Percentiles rank a stretch among this genome's conserved stretches.
Evolutionary conservation across 352 stramenopile genomes (phyloP).

Genomic region (Globisporangium splendens): DNA sequence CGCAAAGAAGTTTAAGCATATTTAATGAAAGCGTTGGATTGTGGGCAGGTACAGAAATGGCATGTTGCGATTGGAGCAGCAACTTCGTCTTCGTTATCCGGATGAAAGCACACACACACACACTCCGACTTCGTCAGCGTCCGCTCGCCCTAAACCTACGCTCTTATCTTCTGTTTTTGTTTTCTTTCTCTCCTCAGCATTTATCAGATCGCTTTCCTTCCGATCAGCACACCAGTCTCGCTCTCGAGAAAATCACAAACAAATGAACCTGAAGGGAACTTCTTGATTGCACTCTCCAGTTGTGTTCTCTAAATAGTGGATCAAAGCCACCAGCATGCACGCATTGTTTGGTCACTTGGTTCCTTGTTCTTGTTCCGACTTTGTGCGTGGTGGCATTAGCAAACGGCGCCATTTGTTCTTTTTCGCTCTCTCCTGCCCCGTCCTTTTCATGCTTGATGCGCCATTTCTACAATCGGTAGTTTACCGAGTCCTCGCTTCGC

Average conservation of each 20-base stretch:
- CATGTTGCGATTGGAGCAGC: background rate
- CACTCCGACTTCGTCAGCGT: background rate
- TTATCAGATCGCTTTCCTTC: too few relatives aligned
- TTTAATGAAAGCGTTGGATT: background rate
- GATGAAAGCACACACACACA: background rate
- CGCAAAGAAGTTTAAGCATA: too few relatives aligned
- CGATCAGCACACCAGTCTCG: background rate
- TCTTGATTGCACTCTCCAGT: too few relatives aligned
- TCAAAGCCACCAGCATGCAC: background rate
- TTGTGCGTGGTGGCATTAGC: background rate
- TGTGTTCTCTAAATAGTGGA: too few relatives aligned
- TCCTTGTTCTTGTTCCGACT: background rate
- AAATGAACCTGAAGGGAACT: too few relatives aligned
- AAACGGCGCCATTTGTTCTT: background rate
- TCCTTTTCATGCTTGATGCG: conserved; percentile 2
- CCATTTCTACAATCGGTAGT: conserved; percentile 11
- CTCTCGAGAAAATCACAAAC: too few relatives aligned
- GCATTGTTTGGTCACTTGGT: background rate
- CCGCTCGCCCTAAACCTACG: background rate
- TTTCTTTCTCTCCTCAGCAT: background rate
- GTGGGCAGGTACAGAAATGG: background rate
- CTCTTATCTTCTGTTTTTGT: too few relatives aligned
- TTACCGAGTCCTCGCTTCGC: background rate
- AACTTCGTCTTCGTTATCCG: background rate
- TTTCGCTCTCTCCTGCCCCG: background rate